phyloP scores from a whole-genome alignment of 768 basidiomycete species.

The Pleurotus salmoneostramineus region DNA sequence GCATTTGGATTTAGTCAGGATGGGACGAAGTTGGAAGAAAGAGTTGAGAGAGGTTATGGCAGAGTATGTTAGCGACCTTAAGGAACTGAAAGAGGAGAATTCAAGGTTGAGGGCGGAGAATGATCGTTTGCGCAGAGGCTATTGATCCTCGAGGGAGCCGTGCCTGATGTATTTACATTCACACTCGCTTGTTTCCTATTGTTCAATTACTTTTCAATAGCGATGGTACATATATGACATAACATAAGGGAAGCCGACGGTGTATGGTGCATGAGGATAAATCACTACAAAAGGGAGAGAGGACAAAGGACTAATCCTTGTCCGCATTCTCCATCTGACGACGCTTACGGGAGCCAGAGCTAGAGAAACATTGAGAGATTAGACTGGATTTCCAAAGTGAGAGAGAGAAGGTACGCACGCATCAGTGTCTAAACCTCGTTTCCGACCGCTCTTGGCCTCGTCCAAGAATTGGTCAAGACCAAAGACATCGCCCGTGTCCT shows the following conservation, averaged over 20 bases:
- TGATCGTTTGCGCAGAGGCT: constrained; percentile 47
- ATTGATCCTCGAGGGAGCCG: constrained; percentile 11
- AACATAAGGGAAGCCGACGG: too few species aligned
- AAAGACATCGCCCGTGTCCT: constrained; percentile 95
- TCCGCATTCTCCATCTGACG: constrained; percentile 63
- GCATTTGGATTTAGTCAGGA: constrained; percentile 68
- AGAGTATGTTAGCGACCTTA: constrained; percentile 57
- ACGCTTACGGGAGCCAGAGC: constrained; percentile 61
- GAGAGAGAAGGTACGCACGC: constrained; percentile 40
- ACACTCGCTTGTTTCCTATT: too few species aligned
- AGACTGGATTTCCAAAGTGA: background rate
- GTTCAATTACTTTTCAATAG: too few species aligned
- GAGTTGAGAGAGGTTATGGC: constrained; percentile 62
- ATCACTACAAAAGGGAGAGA: background rate
- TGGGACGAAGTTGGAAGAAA: constrained; percentile 66
- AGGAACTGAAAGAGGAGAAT: constrained; percentile 64
- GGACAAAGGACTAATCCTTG: constrained; percentile 25
- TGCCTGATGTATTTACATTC: too few species aligned
- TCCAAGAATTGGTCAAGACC: constrained; percentile 97
- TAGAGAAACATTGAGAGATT: constrained; percentile 15
- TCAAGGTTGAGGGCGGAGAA: constrained; percentile 63
- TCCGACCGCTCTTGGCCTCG: constrained; percentile 93
- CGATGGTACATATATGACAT: too few species aligned
- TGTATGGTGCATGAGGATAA: constrained; percentile 5
- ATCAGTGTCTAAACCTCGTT: constrained; percentile 78